A percentile compares a stretch with the other conserved stretches of the same genome.
These are phyloP conservation scores for Saturnispora galanensis DNA, from an alignment of 805 yeast species.

Conservation along the genomic window DNA sequence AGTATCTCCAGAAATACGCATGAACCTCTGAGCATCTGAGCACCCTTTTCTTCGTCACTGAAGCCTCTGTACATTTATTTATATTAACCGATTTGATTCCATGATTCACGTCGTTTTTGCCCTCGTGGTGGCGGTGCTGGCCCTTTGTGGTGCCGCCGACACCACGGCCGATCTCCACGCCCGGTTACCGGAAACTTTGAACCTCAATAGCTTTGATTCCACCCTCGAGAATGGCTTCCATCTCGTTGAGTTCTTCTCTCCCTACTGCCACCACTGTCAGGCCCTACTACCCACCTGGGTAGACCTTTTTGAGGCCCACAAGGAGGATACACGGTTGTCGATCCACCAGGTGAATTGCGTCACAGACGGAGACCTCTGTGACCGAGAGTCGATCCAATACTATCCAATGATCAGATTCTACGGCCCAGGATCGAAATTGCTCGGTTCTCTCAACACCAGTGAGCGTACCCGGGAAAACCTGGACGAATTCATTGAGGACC, in stretches of 20 bases:
- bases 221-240: constrained; percentile 46
- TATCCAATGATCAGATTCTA: constrained; percentile 70
- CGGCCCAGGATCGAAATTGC: constrained; percentile 39
- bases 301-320: constrained; percentile 43
- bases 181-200: constrained; percentile 42
- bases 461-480: constrained; percentile 41
- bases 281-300: constrained; percentile 78
- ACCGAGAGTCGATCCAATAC: constrained; percentile 46
- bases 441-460: constrained; percentile 32
- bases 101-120: background rate
- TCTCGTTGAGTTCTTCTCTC: constrained; percentile 83
- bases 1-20: constrained; percentile 31
- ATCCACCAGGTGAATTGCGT: constrained; percentile 73
- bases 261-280: constrained; percentile 79
- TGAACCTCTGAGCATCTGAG: background rate
- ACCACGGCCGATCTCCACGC: constrained; percentile 6
- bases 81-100: background rate
- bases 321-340: constrained; percentile 30
- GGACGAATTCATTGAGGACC: constrained; percentile 43
- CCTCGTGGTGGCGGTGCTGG: background rate
- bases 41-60: background rate
- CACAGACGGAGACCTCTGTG: constrained; percentile 79
- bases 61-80: background rate
- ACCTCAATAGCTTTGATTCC: constrained; percentile 39
- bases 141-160: background rate